Conservation (phyloP, 1,284 basidiomycete species). For the Ustilago xerochloae region DNA sequence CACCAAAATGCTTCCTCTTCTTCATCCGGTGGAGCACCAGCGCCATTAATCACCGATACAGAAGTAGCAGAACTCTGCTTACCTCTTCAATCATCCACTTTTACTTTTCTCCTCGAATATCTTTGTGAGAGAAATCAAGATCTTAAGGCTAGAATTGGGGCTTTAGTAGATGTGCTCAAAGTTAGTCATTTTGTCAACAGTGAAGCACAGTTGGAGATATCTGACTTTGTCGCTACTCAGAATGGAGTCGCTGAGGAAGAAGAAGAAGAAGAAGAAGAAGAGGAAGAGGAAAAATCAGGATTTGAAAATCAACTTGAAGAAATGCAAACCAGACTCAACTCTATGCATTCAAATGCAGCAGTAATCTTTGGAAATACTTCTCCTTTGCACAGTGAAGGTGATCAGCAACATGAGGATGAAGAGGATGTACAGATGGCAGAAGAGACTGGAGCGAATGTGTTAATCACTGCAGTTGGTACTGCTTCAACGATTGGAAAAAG, state of each 20-base stretch:
- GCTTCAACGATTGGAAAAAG: too few relatives aligned
- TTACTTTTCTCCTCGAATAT: slow-evolving; percentile 12
- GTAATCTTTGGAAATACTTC: too few relatives aligned
- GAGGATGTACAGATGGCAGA: slow-evolving; percentile 8
- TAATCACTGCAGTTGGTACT: too few relatives aligned
- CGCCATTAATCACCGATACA: slow-evolving; percentile 10
- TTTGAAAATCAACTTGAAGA: not conserved
- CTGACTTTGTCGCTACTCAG: not conserved
- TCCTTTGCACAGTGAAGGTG: not conserved
- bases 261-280: not conserved
- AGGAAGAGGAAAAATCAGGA: slow-evolving; percentile 17
- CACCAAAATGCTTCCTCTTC: not conserved
- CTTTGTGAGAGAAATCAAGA: slow-evolving; percentile 17
- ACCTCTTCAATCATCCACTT: not conserved
- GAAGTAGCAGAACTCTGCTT: slow-evolving; percentile 30
- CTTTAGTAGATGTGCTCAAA: slow-evolving; percentile 13
- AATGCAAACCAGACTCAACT: not conserved
- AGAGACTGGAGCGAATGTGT: slow-evolving; percentile 5
- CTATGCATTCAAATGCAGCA: slow-evolving; percentile 6
- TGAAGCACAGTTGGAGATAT: not conserved
- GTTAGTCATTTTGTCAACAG: slow-evolving; percentile 5
- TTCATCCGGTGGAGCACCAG: not conserved
- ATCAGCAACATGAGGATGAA: not conserved
- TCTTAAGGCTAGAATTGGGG: slow-evolving; percentile 10
- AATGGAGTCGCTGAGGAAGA: not conserved